Conservation (phyloP, 495 filamentous ascomycete species). For the Podospora anserina region DNA sequence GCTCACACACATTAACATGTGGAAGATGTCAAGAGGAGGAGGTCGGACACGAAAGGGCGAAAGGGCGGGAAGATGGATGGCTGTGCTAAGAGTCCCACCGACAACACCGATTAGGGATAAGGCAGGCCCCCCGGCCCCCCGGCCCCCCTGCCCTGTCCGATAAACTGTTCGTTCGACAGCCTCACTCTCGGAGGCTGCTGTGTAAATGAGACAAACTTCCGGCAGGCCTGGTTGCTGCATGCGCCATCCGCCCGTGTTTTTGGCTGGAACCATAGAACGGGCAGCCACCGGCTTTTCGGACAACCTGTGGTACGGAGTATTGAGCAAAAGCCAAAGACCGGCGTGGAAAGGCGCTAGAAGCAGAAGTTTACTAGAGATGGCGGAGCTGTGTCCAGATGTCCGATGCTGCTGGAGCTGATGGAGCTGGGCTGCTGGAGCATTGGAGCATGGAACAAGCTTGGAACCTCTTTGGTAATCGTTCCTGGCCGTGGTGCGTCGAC, state of each 20-base stretch:
- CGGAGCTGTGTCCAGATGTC: neutral
- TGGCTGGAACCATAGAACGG: neutral
- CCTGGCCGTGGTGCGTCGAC: slow-evolving; percentile 16
- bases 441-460: neutral
- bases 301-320: too few relatives aligned
- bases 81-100: neutral
- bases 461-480: slow-evolving; percentile 13
- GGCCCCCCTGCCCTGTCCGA: too few relatives aligned
- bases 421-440: too few relatives aligned
- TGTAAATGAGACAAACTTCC: neutral
- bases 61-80: neutral
- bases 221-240: neutral
- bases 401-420: too few relatives aligned
- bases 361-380: neutral
- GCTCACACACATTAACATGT: slow-evolving; percentile 3
- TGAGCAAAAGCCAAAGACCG: too few relatives aligned
- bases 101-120: neutral
- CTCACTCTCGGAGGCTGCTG: slow-evolving; percentile 4
- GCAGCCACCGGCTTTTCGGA: neutral
- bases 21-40: neutral
- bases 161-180: neutral
- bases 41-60: neutral
- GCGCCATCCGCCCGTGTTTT: neutral
- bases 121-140: neutral
- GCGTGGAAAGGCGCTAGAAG: neutral